Percentiles rank a stretch among this genome's conserved stretches.
Evolutionary conservation across 805 yeast species (phyloP).

Genomic region (Schwanniomyces occidentalis): DNA sequence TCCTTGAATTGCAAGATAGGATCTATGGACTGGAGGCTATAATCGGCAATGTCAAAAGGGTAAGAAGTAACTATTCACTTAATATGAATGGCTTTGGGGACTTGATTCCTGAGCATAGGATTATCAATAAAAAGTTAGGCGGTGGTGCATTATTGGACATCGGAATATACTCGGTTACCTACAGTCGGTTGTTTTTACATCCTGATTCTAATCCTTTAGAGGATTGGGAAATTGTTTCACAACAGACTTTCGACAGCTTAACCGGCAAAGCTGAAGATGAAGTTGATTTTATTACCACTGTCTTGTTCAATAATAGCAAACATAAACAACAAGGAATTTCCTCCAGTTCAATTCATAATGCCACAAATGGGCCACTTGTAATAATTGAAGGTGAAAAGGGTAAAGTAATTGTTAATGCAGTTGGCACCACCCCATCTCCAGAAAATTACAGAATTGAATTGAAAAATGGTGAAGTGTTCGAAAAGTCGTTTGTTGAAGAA

Average conservation of each 20-base stretch:
- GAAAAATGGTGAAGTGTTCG: slow-evolving; percentile 23
- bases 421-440: slow-evolving; percentile 34
- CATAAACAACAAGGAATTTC: slow-evolving; percentile 43
- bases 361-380: slow-evolving; percentile 28
- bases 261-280: slow-evolving; percentile 26
- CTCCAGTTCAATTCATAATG: slow-evolving; percentile 26
- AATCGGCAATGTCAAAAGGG: slow-evolving; percentile 48
- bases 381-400: slow-evolving; percentile 37
- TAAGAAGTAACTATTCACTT: slow-evolving; percentile 44
- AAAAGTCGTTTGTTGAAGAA: slow-evolving; percentile 20
- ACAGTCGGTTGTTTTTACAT: slow-evolving; percentile 38
- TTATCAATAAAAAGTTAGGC: slow-evolving; percentile 47
- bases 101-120: slow-evolving; percentile 32
- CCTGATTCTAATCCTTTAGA: slow-evolving; percentile 20
- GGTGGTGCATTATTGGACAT: slow-evolving; percentile 60
- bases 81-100: slow-evolving; percentile 31
- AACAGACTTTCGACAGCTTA: slow-evolving; percentile 28
- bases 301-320: slow-evolving; percentile 34
- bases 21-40: slow-evolving; percentile 40
- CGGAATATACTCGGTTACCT: slow-evolving; percentile 54
- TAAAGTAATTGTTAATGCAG: slow-evolving; percentile 21
- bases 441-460: slow-evolving; percentile 30
- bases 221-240: slow-evolving; percentile 23
- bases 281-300: slow-evolving; percentile 44
- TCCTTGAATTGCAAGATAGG: slow-evolving; percentile 31